Base-by-base conservation (phyloP, 768 basidiomycete species). In the Auriculariales sp. region DNA sequence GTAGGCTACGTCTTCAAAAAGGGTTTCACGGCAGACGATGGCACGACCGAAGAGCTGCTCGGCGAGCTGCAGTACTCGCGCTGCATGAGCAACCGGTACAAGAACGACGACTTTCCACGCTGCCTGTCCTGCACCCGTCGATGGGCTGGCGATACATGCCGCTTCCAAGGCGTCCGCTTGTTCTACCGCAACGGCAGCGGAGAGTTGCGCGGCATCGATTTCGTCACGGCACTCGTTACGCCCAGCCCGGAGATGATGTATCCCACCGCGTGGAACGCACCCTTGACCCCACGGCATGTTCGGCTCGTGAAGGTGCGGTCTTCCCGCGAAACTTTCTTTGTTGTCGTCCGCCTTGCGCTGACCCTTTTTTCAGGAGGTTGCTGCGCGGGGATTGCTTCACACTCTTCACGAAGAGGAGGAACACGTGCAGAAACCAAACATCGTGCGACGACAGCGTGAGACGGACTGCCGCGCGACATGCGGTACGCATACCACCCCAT, bases 121-220 rank as follows among this genome's bases (percentile, higher is more conserved):
- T 89, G 86, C 57, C 81, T 88, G 30, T 81, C 84, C 2, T 89
- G 86, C 62, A 87, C 81, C 29, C 79, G 86, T 34, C 80, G 86
- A 22, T 88, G 86, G 85, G 84, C 84, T 1, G 85, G 86, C 33
- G 86, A 89, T 60, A 87, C 84, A 2, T 89, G 86, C 59, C 79
- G 86, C 24, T 89, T 89, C 64, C 86, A 88, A 61, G 78, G 78
- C n/a, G 83, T 89, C 54, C 77, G 86, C 17, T 83, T 77, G 59
- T 81, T 89, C 63, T 67, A 83, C 57, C 78, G 81, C 53, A 77
- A 84, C 52, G 54, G 63, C 33, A 68, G 78, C 33, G 64, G 72
- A 53, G 71, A 73, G 35, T 74, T 85, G 44, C 70, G 77, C 39
- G 81, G 78, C 19, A 74, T 84, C 48, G 77, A 78, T 55, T 89